Conservation (phyloP, 2,329 filamentous ascomycete genomes). For the Cryphonectria nitschkei region DNA sequence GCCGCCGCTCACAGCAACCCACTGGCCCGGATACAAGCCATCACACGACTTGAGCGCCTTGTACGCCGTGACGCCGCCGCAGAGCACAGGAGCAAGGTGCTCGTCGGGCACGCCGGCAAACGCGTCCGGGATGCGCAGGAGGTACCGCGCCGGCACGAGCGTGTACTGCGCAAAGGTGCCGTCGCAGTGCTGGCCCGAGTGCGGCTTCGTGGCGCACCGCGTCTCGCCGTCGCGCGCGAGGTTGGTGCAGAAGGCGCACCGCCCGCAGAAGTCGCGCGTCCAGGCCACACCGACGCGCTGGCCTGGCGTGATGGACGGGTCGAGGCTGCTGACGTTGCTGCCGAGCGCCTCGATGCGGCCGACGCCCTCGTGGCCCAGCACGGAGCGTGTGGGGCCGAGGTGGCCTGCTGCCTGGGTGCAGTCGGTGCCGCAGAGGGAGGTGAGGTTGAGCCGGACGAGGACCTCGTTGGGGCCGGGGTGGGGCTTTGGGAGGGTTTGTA, state of each 20-base stretch:
- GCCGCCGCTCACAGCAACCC: slow-evolving; percentile 43
- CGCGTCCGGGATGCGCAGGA: slow-evolving; percentile 36
- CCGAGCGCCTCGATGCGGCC: slow-evolving; percentile 45
- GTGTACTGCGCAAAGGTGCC: slow-evolving; percentile 47
- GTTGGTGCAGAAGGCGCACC: slow-evolving; percentile 37
- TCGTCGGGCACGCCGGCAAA: slow-evolving; percentile 41
- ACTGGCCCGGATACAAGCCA: slow-evolving; percentile 39
- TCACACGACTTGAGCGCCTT: slow-evolving; percentile 42
- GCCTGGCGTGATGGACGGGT: slow-evolving; percentile 35
- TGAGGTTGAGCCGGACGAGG: slow-evolving; percentile 41
- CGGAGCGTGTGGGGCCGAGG: slow-evolving; percentile 40
- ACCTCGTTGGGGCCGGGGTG: slow-evolving; percentile 37
- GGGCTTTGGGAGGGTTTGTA: slow-evolving; percentile 35
- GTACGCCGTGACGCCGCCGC: slow-evolving; percentile 49
- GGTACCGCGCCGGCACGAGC: slow-evolving; percentile 41
- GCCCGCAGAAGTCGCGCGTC: slow-evolving; percentile 43
- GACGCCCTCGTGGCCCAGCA: slow-evolving; percentile 51
- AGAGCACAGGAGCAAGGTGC: slow-evolving; percentile 45
- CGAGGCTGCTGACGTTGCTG: slow-evolving; percentile 35
- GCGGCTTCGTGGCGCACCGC: slow-evolving; percentile 39
- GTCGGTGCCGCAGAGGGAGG: slow-evolving; percentile 46
- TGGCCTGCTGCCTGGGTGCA: slow-evolving; percentile 43
- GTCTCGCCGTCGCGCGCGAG: slow-evolving; percentile 40
- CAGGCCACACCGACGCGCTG: slow-evolving; percentile 45
- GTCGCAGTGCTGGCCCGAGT: slow-evolving; percentile 40